Evolutionary conservation across 2,329 filamentous ascomycete genomes (phyloP), one percentile per base, ranked within the genome.

Genomic region (Neonectria sp.): DNA sequence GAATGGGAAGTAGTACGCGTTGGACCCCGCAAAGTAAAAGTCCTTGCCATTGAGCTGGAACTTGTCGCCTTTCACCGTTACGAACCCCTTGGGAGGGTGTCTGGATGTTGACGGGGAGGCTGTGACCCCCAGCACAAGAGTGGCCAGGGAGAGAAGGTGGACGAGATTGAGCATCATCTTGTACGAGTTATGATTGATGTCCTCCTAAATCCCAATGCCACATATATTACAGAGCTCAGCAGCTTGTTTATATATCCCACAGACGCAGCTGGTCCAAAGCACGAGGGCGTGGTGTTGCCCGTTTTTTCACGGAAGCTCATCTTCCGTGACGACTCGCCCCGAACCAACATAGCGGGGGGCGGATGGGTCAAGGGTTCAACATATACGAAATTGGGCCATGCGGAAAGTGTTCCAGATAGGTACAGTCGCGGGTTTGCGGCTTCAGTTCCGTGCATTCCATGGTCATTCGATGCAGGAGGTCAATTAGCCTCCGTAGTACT

Each of bases 21-120:
- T 89, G 55, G 83, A 87, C 24, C 87, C 87, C 15, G 85, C 85
- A 68, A 84, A 86, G 76, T 88, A 86, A 35, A 80, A 77, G 27
- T 82, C 80, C 57, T 81, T 76, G 21, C 83, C 83, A 68, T 86
- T 80, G 58, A 86, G 80, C 21, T 76, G 74, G 67, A 85, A 84
- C 13, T 77, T 67, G 33, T 68, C 46, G 12, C 64, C 67, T 27
- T 71, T 68, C 25, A 70, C 64, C 1, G 69, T 69, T 6, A 74
- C 72, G 25, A 72, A 86, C 13, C 78, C 76, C 6, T 68, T 70
- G 8, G 67, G 68, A 4, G 49, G 6, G 12, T 61, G 4, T 24
- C 46, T 60, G 15, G 24, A 45, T 8, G 37, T 29, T 46, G 27
- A 15, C 51, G 25, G 2, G 62, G 62, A 12, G n/a, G 40, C 40